Percentiles rank a stretch among this genome's conserved stretches.
These are phyloP conservation scores for Pseudocercospora macadamiae DNA, from an alignment of 2,329 filamentous ascomycete genomes.

Conservation along the genomic window DNA sequence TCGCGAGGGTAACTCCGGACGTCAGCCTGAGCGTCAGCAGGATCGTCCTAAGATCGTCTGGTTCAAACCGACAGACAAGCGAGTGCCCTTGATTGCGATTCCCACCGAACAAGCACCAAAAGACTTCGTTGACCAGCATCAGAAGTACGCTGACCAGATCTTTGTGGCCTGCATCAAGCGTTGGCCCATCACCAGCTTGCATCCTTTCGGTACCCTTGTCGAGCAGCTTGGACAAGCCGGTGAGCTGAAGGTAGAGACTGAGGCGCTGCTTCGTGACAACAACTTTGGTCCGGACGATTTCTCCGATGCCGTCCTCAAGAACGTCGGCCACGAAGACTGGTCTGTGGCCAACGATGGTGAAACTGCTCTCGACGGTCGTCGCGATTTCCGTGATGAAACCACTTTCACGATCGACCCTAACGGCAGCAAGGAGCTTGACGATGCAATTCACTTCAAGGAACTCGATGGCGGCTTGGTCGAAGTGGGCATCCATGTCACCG, in stretches of 20 bases:
- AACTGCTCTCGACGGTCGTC: constrained; percentile 70
- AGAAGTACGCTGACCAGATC: constrained; percentile 95
- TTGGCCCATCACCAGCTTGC: constrained; percentile 99
- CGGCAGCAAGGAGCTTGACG: constrained; percentile 83
- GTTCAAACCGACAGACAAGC: constrained; percentile 99
- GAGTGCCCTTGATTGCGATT: constrained; percentile 95
- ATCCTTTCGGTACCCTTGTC: constrained; percentile 95
- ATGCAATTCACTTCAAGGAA: constrained; percentile 89
- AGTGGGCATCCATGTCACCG: constrained; percentile 91
- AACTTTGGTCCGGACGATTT: constrained; percentile 98
- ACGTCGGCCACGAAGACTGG: constrained; percentile 91
- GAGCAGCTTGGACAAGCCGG: constrained; percentile 98
- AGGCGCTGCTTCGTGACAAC: constrained; percentile 95
- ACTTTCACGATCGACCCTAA: constrained; percentile 92
- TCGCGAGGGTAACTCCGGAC: constrained; percentile 76
- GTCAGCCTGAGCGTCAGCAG: constrained; percentile 79
- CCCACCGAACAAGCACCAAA: constrained; percentile 96
- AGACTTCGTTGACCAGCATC: constrained; percentile 98
- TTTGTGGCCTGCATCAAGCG: constrained; percentile 99
- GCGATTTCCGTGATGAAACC: constrained; percentile 86
- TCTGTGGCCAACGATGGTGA: constrained; percentile 82
- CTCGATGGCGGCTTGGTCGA: constrained; percentile 84
- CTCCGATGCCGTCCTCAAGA: constrained; percentile 92
- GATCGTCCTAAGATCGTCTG: constrained; percentile 99
- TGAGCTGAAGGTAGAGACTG: constrained; percentile 95